Evolutionary conservation across 208 protist species (phyloP).

Genomic region (Trypanosoma lewisi): DNA sequence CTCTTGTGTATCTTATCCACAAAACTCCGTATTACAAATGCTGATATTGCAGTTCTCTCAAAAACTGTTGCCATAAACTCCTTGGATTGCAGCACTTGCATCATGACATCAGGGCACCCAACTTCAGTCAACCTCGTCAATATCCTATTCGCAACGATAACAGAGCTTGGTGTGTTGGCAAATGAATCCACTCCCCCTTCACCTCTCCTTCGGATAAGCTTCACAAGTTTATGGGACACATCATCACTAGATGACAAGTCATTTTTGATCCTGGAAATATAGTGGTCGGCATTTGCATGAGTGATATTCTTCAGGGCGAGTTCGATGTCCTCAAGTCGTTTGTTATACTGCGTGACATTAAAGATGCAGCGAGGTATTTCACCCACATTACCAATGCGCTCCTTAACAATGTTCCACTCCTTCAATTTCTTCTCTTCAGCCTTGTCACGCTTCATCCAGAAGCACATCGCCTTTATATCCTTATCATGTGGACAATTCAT

Average conservation of each 20-base stretch:
- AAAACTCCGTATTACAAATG: neutral
- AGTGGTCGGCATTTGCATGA: neutral
- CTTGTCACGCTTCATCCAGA: neutral
- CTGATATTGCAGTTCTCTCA: too few relatives aligned
- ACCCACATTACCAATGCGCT: neutral
- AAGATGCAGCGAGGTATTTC: neutral
- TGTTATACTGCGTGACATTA: neutral
- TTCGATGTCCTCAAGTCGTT: neutral
- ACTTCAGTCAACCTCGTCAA: neutral
- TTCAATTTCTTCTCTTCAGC: neutral
- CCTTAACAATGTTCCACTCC: neutral
- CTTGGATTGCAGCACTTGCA: neutral
- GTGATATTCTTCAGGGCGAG: neutral
- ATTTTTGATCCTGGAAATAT: neutral
- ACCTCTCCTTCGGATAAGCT: neutral
- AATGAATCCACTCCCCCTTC: neutral
- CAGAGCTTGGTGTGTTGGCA: neutral
- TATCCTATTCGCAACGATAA: neutral
- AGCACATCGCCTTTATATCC: neutral
- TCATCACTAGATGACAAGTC: neutral
- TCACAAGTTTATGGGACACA: neutral
- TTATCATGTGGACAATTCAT: neutral
- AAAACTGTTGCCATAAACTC: too few relatives aligned
- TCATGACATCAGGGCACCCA: neutral
- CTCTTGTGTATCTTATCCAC: neutral